Evolutionary conservation across 345 rosid species (phyloP).

Genomic region (Cardamine resedifolia): DNA sequence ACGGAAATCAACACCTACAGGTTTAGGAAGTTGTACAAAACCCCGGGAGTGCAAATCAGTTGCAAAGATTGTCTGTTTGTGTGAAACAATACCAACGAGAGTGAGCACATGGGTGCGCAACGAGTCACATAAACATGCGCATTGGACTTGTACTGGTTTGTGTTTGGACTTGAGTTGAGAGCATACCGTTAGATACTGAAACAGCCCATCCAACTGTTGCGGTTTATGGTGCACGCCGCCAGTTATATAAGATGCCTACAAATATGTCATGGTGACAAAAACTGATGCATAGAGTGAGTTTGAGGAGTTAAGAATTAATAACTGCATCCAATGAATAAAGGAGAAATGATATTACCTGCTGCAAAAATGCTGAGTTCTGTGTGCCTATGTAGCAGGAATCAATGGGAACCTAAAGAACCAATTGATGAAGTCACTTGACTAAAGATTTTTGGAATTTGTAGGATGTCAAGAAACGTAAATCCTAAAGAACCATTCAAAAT

Average conservation of each 20-base stretch:
- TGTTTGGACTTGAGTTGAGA: conserved; percentile 11
- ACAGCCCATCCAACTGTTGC: conserved; percentile 81
- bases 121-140: background rate
- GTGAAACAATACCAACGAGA: background rate
- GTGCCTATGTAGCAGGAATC: conserved; percentile 87
- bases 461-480: background rate
- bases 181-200: conserved; percentile 78
- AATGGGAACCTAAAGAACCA: conserved; percentile 70
- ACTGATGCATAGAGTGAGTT: conserved; percentile 9
- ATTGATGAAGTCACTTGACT: conserved; percentile 21
- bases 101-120: background rate
- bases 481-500: background rate
- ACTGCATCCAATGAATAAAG: background rate
- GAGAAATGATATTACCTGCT: conserved; percentile 58
- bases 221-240: conserved; percentile 93
- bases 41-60: conserved; percentile 83
- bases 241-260: conserved; percentile 90
- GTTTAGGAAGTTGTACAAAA: conserved; percentile 87
- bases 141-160: background rate
- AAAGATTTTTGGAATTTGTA: background rate
- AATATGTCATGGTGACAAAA: conserved; percentile 15
- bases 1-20: conserved; percentile 90
- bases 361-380: conserved; percentile 87
- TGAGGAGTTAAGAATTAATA: background rate
- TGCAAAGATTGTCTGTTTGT: conserved; percentile 80